Evolutionary conservation across 805 yeast species (phyloP).

Genomic region (Lachancea kluyveri): DNA sequence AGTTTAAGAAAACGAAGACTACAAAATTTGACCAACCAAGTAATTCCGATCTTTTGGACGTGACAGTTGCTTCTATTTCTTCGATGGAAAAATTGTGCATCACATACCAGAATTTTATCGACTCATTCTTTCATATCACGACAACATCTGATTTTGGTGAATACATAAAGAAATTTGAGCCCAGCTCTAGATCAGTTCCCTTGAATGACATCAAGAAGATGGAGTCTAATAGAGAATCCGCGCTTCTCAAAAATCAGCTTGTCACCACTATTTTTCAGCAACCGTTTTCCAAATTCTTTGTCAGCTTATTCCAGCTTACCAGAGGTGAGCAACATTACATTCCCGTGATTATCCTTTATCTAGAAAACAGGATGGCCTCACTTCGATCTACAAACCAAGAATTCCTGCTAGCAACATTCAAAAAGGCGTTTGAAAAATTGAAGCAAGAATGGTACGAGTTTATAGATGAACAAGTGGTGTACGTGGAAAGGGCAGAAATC

Average conservation of each 20-base stretch:
- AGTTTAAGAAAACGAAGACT: slow-evolving; percentile 11
- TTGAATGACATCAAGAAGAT: slow-evolving; percentile 33
- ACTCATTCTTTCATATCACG: slow-evolving; percentile 41
- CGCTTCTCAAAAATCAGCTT: slow-evolving; percentile 40
- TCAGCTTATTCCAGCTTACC: slow-evolving; percentile 29
- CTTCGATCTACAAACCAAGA: slow-evolving; percentile 57
- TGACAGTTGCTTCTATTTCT: slow-evolving; percentile 2
- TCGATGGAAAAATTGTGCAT: slow-evolving; percentile 25
- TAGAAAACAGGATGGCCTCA: slow-evolving; percentile 34
- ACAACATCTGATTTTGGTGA: slow-evolving; percentile 37
- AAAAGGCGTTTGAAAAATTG: slow-evolving; percentile 46
- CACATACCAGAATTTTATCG: slow-evolving; percentile 45
- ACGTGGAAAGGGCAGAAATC: slow-evolving; percentile 33
- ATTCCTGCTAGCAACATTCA: slow-evolving; percentile 45
- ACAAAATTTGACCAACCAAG: slow-evolving; percentile 5
- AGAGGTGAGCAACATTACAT: slow-evolving; percentile 35
- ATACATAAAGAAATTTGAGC: slow-evolving; percentile 32
- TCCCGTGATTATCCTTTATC: slow-evolving; percentile 37
- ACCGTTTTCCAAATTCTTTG: slow-evolving; percentile 21
- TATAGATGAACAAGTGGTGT: slow-evolving; percentile 45
- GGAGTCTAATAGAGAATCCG: slow-evolving; percentile 41
- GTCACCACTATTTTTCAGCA: slow-evolving; percentile 43
- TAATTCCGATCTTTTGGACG: slow-evolving; percentile 1
- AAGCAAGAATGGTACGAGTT: slow-evolving; percentile 53
- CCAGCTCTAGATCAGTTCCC: slow-evolving; percentile 15